These are phyloP conservation scores for Micromonas commoda DNA, from an alignment of 139 green algal species.

Conservation along the genomic window DNA sequence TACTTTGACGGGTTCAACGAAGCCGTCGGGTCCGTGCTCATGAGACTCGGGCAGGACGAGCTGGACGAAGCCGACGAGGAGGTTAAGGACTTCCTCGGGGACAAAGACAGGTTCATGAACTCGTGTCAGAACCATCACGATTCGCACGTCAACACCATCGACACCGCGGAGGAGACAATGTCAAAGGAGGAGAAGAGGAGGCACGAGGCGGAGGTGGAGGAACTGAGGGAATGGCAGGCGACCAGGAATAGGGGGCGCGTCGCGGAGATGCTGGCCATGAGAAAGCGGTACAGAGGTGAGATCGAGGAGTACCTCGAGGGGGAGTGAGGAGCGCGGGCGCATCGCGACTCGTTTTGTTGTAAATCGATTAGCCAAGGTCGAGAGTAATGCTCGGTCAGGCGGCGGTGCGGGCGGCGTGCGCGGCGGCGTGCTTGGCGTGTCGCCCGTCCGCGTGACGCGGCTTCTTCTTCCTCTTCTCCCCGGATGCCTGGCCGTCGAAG, in stretches of 20 bases:
- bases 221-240: slow-evolving; percentile 35
- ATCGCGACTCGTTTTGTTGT: no score
- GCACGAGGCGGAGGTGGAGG: slow-evolving; percentile 40
- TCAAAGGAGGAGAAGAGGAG: slow-evolving; percentile 46
- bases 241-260: slow-evolving; percentile 57
- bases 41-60: slow-evolving; percentile 22
- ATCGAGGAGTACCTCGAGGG: slow-evolving; percentile 28
- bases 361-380: no score
- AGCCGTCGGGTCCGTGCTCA: slow-evolving; percentile 13
- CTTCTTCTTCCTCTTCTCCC: not conserved
- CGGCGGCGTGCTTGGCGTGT: not conserved
- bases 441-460: not conserved
- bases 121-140: slow-evolving; percentile 56
- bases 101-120: slow-evolving; percentile 48
- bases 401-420: no score
- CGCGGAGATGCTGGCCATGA: slow-evolving; percentile 57
- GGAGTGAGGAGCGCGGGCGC: no score
- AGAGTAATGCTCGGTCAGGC: no score
- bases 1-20: slow-evolving; percentile 31
- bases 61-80: slow-evolving; percentile 24
- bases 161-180: slow-evolving; percentile 61
- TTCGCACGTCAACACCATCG: slow-evolving; percentile 55
- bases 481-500: not conserved
- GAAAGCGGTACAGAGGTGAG: slow-evolving; percentile 54
- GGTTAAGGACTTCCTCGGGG: slow-evolving; percentile 26